phyloP scores from a whole-genome alignment of 2,329 filamentous ascomycete genomes.

The Allantophomopsis cytisporea region DNA sequence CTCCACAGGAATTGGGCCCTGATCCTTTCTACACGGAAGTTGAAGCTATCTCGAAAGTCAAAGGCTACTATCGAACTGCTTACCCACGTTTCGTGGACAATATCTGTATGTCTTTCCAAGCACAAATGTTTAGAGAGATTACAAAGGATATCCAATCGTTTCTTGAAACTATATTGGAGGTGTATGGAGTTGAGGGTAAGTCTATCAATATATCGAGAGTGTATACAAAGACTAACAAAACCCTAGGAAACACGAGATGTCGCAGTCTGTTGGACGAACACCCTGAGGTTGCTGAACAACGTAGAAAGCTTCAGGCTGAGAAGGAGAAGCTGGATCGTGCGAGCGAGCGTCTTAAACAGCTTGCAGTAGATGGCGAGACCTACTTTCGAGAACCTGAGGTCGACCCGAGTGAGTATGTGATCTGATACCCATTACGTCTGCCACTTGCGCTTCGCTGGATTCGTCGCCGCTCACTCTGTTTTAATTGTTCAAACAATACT shows the following conservation, averaged over 20 bases:
- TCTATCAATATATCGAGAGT: background rate
- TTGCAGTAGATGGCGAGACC: background rate
- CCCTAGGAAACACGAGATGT: slow-evolving; percentile 4
- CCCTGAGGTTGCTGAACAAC: slow-evolving; percentile 1
- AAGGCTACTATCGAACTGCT: slow-evolving; percentile 58
- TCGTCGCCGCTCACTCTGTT: too few species aligned
- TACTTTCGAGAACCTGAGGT: too few species aligned
- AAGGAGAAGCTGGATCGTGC: slow-evolving; percentile 2
- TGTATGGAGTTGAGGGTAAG: slow-evolving; percentile 5
- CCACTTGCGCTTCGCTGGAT: too few species aligned
- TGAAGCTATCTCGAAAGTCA: slow-evolving; percentile 45
- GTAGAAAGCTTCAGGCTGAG: slow-evolving; percentile 1
- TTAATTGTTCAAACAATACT: too few species aligned
- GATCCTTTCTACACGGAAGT: slow-evolving; percentile 50
- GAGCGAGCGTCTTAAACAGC: slow-evolving; percentile 1
- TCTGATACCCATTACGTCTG: too few species aligned
- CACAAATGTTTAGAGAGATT: slow-evolving; percentile 4
- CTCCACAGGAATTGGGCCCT: slow-evolving; percentile 26
- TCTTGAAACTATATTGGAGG: slow-evolving; percentile 5
- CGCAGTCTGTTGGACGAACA: slow-evolving; percentile 5
- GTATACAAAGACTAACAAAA: background rate
- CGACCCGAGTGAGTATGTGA: too few species aligned
- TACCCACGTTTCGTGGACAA: slow-evolving; percentile 48
- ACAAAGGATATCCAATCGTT: slow-evolving; percentile 2
- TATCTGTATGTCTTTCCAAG: slow-evolving; percentile 8